phyloP scores from a whole-genome alignment of 352 stramenopile species.

The Phytophthora constricta region DNA sequence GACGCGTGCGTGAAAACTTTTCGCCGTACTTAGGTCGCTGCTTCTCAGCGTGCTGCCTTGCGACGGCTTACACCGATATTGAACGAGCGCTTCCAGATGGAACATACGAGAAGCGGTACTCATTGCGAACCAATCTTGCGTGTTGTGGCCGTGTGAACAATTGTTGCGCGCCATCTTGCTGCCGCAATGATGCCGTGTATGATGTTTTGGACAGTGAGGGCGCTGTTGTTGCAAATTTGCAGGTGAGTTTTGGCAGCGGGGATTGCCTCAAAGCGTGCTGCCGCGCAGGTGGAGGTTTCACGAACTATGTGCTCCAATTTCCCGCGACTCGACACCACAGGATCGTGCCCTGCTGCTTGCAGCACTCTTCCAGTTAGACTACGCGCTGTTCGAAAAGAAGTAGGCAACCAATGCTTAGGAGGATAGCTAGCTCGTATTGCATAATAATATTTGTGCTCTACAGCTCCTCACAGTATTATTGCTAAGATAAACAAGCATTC shows the following conservation, averaged over 20 bases:
- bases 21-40: slow-evolving; percentile 55
- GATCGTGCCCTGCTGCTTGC: slow-evolving; percentile 66
- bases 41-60: slow-evolving; percentile 51
- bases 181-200: slow-evolving; percentile 69
- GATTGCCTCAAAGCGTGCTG: slow-evolving; percentile 38
- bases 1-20: slow-evolving; percentile 62
- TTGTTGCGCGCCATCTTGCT: slow-evolving; percentile 71
- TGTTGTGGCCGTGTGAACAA: slow-evolving; percentile 76
- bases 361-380: slow-evolving; percentile 68
- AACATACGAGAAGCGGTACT: slow-evolving; percentile 61
- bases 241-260: slow-evolving; percentile 54
- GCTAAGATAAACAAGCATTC: too few relatives aligned
- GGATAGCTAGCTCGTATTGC: too few relatives aligned
- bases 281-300: slow-evolving; percentile 49
- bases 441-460: too few relatives aligned
- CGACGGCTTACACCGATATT: slow-evolving; percentile 72
- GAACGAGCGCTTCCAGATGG: slow-evolving; percentile 58
- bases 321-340: slow-evolving; percentile 57
- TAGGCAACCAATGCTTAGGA: not conserved
- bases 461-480: too few relatives aligned
- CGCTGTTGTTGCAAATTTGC: slow-evolving; percentile 56
- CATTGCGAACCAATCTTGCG: slow-evolving; percentile 54
- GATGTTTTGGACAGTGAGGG: slow-evolving; percentile 68
- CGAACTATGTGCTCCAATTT: slow-evolving; percentile 71
- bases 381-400: slow-evolving; percentile 57